Base-by-base conservation (phyloP, 2,329 filamentous ascomycete genomes). In the Exserohilum rostratum region DNA sequence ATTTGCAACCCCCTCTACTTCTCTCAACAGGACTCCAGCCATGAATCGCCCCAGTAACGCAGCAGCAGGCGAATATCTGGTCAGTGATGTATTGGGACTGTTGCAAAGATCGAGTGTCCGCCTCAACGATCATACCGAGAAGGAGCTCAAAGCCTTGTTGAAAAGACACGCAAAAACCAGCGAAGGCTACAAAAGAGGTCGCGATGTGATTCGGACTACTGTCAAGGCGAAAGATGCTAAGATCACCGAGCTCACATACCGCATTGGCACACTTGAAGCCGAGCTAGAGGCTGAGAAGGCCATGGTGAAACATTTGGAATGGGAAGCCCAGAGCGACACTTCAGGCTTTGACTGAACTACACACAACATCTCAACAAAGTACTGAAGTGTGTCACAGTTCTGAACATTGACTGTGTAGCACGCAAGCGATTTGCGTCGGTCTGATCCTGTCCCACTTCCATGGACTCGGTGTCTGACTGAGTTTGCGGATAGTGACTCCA, bases 161-260 rank as follows among this genome's bases (percentile, higher is more conserved):
- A 60, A 51, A 6, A 82, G 76, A 39, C 81, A 90, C 60, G 82
- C 84, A 13, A 74, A 86, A 46, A 82, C 80, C 46, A 80, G 82
- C 0, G 84, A 83, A 64, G 90, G 89, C 0, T 79, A 90, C 17
- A 79, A 80, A 34, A 82, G 82, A 57, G 88, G 88, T 0, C 79
- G 89, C 2, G 89, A 93, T 55, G 83, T 88, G 6, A 82, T 84
- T 3, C 77, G 90, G n/a, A 72, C 83, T 7, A 83, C 82, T 3
- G 67, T 90, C 30, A 86, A 85, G 67, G 79, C 81, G 4, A 87
- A 87, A 60, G 87, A 93, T 78, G 75, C 85, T 69, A 77, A 86
- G 76, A 78, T 89, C 71, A 75, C 81, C 72, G 79, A 90, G 73
- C 76, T 96, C 76, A 82, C 87, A 78, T 78, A 90, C 69, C 77